Conservation (phyloP, 148 eudicot genomes). For the Bassia scoparia region DNA sequence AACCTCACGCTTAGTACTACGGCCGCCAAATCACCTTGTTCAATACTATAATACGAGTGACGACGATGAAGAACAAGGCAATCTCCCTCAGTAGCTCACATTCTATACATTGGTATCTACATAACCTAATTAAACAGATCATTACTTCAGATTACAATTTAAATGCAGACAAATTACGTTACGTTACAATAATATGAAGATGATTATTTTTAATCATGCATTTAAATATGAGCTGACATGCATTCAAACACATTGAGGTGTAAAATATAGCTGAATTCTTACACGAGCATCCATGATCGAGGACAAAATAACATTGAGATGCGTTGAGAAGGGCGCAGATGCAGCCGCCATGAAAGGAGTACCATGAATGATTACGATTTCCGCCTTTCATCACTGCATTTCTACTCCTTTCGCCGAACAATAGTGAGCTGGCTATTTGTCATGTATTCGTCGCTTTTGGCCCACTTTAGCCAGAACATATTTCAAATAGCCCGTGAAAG, state of each 20-base stretch:
- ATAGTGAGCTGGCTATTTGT: not conserved
- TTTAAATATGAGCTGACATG: not conserved
- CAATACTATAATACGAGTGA: slow-evolving; percentile 53
- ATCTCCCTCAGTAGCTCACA: slow-evolving; percentile 41
- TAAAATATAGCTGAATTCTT: not conserved
- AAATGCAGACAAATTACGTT: no score
- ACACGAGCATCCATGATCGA: slow-evolving; percentile 91
- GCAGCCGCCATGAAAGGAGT: slow-evolving; percentile 88
- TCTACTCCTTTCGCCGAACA: slow-evolving; percentile 36
- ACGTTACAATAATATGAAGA: no score
- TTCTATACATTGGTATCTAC: slow-evolving; percentile 67
- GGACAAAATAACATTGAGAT: slow-evolving; percentile 64
- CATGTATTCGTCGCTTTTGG: not conserved
- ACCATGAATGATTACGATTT: slow-evolving; percentile 23
- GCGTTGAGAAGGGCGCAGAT: slow-evolving; percentile 59
- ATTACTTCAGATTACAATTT: no score
- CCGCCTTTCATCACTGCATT: slow-evolving; percentile 41
- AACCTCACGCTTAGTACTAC: slow-evolving; percentile 2
- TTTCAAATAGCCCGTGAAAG: not conserved
- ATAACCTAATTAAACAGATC: not conserved
- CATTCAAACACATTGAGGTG: not conserved
- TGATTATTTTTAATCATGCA: not conserved
- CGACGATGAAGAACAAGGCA: slow-evolving; percentile 34
- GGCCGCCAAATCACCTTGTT: slow-evolving; percentile 74
- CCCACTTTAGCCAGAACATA: not conserved